phyloP scores from a whole-genome alignment of 2,329 filamentous ascomycete species.

The Chaetomiaceae sp. region DNA sequence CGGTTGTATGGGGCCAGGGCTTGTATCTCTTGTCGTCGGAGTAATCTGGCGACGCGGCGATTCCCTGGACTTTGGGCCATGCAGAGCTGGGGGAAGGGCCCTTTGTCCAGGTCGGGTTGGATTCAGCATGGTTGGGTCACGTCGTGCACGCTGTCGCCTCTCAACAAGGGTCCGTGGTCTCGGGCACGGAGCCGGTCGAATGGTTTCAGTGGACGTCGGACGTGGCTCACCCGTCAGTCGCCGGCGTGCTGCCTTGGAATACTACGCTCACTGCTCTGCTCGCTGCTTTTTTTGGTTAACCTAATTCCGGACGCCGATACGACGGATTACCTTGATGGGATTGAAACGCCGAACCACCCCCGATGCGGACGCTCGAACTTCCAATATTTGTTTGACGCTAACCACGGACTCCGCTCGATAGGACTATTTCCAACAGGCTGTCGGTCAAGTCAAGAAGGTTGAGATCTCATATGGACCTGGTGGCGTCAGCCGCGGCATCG shows the following conservation, averaged over 20 bases:
- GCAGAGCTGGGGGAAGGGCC: neutral
- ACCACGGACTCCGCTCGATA: constrained; percentile 63
- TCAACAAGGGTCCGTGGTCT: constrained; percentile 8
- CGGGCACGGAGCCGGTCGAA: constrained; percentile 15
- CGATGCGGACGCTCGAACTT: constrained; percentile 28
- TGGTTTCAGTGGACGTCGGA: constrained; percentile 19
- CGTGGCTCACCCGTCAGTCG: constrained; percentile 25
- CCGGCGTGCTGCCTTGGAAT: constrained; percentile 21
- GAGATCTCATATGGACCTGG: constrained; percentile 90
- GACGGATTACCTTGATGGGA: constrained; percentile 18
- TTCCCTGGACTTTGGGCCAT: constrained; percentile 1
- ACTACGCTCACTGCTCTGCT: constrained; percentile 37
- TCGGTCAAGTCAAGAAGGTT: constrained; percentile 87
- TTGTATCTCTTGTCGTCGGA: neutral
- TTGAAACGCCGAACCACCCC: constrained; percentile 17
- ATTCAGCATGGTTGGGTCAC: constrained; percentile 8
- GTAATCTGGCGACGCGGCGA: neutral
- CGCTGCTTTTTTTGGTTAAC: constrained; percentile 29
- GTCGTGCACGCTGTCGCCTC: constrained; percentile 15
- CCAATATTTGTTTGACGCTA: constrained; percentile 55
- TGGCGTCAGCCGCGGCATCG: constrained; percentile 86
- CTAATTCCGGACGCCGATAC: constrained; percentile 9
- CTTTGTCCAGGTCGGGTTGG: constrained; percentile 8
- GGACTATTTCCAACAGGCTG: constrained; percentile 91
- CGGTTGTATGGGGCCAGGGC: constrained; percentile 7